These are phyloP conservation scores for Leccinum sublutescens DNA, from an alignment of 768 basidiomycete species.

Conservation along the genomic window DNA sequence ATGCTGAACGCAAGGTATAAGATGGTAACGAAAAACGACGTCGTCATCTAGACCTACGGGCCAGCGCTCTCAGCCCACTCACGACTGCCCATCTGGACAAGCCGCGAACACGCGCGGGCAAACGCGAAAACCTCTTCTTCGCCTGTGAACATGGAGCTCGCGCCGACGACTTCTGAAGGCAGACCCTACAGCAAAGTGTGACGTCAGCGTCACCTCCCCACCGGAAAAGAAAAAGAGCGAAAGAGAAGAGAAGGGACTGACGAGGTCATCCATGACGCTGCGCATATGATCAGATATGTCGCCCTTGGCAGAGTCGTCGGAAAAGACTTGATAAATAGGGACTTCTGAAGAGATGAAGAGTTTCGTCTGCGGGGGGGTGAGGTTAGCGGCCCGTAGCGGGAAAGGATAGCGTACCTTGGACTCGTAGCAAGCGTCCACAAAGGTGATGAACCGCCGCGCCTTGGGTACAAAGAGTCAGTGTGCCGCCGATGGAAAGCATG, in stretches of 20 bases:
- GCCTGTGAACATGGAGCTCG: conserved; percentile 89
- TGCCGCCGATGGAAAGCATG: background rate
- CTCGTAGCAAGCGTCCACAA: conserved; percentile 96
- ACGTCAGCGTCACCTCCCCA: background rate
- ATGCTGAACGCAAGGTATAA: background rate
- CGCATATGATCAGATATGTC: conserved; percentile 83
- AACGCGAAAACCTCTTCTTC: conserved; percentile 99
- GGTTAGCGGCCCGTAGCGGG: background rate
- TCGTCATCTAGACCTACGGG: conserved; percentile 1
- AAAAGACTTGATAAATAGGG: conserved; percentile 87
- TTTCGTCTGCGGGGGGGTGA: conserved; percentile 57
- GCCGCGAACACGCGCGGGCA: conserved; percentile 84
- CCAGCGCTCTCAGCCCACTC: conserved; percentile 69
- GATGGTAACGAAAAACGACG: background rate
- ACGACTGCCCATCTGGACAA: conserved; percentile 88
- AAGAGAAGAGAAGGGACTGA: conserved; percentile 32
- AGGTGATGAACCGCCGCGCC: conserved; percentile 96
- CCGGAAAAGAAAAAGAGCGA: no score
- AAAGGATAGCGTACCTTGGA: conserved; percentile 57
- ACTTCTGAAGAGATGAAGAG: conserved; percentile 92
- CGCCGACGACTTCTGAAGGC: conserved; percentile 69
- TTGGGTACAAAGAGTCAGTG: conserved; percentile 22
- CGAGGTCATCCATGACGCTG: conserved; percentile 94
- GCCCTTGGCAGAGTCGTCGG: conserved; percentile 53
- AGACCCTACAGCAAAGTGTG: conserved; percentile 55